phyloP scores from a whole-genome alignment of 805 yeast species.

The Isabelozyma heimii region DNA sequence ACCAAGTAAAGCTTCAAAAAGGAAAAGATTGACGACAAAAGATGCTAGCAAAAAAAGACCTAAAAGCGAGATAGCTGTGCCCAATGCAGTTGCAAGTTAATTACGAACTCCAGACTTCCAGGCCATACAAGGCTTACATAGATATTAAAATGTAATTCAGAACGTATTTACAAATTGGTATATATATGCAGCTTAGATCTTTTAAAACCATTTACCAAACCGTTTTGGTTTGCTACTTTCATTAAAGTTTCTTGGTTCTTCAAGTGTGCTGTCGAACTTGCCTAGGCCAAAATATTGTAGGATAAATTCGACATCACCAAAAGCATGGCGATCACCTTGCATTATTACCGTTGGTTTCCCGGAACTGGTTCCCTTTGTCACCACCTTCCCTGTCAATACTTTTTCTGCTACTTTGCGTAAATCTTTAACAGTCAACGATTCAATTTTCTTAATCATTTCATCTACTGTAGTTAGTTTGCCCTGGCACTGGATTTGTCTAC shows the following conservation, averaged over 20 bases:
- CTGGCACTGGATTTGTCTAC: slow-evolving; percentile 88
- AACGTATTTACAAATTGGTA: background rate
- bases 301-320: slow-evolving; percentile 77
- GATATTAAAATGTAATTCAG: too few species aligned
- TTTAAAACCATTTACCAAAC: slow-evolving; percentile 16
- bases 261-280: slow-evolving; percentile 12
- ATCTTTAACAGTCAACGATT: slow-evolving; percentile 62
- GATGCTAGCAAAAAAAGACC: slow-evolving; percentile 11
- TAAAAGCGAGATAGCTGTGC: slow-evolving; percentile 6
- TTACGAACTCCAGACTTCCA: too few species aligned
- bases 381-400: slow-evolving; percentile 67
- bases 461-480: slow-evolving; percentile 69
- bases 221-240: slow-evolving; percentile 8
- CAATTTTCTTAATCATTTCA: slow-evolving; percentile 82
- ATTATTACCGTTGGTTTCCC: slow-evolving; percentile 82
- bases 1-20: slow-evolving; percentile 56
- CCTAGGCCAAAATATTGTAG: slow-evolving; percentile 76
- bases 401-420: slow-evolving; percentile 70
- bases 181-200: background rate
- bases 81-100: too few species aligned
- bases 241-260: slow-evolving; percentile 15
- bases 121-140: too few species aligned
- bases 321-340: slow-evolving; percentile 82
- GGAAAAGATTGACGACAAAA: slow-evolving; percentile 12
- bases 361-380: slow-evolving; percentile 40